Evolutionary conservation across 2,329 filamentous ascomycete genomes (phyloP).

Genomic region (Ophiostoma tasmaniense): DNA sequence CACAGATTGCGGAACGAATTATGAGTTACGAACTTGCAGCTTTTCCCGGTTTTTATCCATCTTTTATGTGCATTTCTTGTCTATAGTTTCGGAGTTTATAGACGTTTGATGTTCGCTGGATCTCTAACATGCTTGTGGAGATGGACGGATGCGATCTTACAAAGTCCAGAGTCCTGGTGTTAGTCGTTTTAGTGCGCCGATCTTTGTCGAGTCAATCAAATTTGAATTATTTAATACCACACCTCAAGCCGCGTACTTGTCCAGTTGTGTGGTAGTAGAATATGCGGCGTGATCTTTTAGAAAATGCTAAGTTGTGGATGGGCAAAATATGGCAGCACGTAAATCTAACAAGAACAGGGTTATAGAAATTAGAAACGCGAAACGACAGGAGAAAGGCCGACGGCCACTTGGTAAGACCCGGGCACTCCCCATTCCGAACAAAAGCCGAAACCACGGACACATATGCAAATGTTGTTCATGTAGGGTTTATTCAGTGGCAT

Average conservation of each 20-base stretch:
- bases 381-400: background rate
- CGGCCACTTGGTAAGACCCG: too few relatives aligned
- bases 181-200: background rate
- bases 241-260: background rate
- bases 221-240: too few relatives aligned
- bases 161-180: background rate
- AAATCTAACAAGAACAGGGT: too few relatives aligned
- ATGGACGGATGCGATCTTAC: background rate
- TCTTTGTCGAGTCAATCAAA: background rate
- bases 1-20: too few relatives aligned
- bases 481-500: too few relatives aligned
- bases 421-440: background rate
- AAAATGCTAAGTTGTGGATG: too few relatives aligned
- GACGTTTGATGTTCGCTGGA: background rate
- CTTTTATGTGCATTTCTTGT: background rate
- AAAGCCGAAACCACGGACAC: background rate
- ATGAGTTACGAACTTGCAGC: background rate
- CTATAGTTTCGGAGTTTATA: background rate
- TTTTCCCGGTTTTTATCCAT: background rate
- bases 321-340: too few relatives aligned
- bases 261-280: background rate
- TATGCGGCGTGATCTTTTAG: background rate
- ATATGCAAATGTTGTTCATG: background rate
- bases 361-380: too few relatives aligned
- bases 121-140: background rate